A percentile compares a stretch with the other conserved stretches of the same genome.
Conservation (phyloP, 2,329 filamentous ascomycete species). For the Aureobasidium vineae region DNA sequence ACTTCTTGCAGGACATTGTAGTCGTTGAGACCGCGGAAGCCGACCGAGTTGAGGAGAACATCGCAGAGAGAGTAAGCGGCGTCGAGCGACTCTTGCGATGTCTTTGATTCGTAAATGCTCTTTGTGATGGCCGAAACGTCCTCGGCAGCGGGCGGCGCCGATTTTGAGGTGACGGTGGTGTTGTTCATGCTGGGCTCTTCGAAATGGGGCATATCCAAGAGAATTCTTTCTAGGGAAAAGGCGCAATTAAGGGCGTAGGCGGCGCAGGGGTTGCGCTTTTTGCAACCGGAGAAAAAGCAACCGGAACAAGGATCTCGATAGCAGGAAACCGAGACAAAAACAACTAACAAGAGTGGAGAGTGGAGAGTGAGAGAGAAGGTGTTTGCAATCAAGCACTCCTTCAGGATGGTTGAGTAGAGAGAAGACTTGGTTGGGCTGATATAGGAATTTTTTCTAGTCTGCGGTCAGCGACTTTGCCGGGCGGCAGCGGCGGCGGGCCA, state of each 20-base stretch:
- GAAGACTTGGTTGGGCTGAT: slow-evolving; percentile 16
- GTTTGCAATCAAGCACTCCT: slow-evolving; percentile 28
- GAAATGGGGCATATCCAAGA: slow-evolving; percentile 24
- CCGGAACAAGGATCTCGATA: slow-evolving; percentile 1
- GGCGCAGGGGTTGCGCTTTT: background rate
- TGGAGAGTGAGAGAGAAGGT: slow-evolving; percentile 30
- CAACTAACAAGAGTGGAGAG: slow-evolving; percentile 35
- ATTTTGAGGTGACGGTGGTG: slow-evolving; percentile 45
- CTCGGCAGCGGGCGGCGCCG: slow-evolving; percentile 47
- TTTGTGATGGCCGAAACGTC: slow-evolving; percentile 47
- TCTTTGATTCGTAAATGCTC: slow-evolving; percentile 51
- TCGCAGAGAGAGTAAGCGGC: slow-evolving; percentile 64
- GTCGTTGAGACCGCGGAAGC: slow-evolving; percentile 59
- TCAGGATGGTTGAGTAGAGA: slow-evolving; percentile 14
- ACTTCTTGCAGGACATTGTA: slow-evolving; percentile 64
- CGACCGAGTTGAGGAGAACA: slow-evolving; percentile 63
- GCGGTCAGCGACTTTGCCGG: slow-evolving; percentile 15
- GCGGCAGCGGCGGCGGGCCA: slow-evolving; percentile 1
- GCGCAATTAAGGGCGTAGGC: background rate
- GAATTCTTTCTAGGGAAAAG: background rate
- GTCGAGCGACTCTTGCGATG: slow-evolving; percentile 58
- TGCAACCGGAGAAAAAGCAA: background rate
- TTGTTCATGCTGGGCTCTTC: slow-evolving; percentile 53
- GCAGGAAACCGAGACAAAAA: background rate
- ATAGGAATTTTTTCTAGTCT: background rate